Evolutionary conservation across 371 early-diverging fungal species (phyloP).

Genomic region (Saksenaea vasiformis): DNA sequence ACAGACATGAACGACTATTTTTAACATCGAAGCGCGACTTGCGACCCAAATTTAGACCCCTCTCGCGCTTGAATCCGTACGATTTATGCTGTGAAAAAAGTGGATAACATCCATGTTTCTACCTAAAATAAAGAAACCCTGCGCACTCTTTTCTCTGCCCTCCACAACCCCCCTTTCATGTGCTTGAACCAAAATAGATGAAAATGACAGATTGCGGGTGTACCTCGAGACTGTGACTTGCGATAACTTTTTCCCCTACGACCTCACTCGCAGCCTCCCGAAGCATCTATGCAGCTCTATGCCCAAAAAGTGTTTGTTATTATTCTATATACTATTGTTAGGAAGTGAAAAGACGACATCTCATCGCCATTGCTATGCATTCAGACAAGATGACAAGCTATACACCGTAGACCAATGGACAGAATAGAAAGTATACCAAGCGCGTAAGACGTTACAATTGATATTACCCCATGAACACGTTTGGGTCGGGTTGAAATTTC

Average conservation of each 20-base stretch:
- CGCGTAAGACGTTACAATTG: too few species aligned
- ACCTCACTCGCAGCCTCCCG: too few species aligned
- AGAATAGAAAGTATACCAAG: too few species aligned
- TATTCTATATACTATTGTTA: too few species aligned
- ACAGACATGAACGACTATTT: constrained; percentile 1
- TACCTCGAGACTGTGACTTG: not conserved
- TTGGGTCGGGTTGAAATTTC: too few species aligned
- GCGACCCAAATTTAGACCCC: not conserved
- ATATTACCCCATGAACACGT: too few species aligned
- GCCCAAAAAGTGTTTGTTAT: too few species aligned
- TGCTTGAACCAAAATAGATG: not conserved
- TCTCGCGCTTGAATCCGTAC: not conserved
- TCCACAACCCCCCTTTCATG: constrained; percentile 1
- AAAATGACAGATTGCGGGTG: not conserved
- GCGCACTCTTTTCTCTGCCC: not conserved
- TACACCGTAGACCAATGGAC: too few species aligned
- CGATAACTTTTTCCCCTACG: not conserved
- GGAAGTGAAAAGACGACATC: too few species aligned
- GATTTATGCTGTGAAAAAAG: not conserved
- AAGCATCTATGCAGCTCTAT: too few species aligned
- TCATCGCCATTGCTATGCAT: too few species aligned
- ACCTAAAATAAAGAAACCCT: not conserved
- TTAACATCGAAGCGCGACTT: constrained; percentile 4
- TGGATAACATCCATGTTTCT: not conserved
- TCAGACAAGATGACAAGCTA: too few species aligned